Evolutionary conservation across 1,284 basidiomycete genomes (phyloP), one percentile per base, ranked within the genome.

Genomic region (Cryptococcus maquisensis): DNA sequence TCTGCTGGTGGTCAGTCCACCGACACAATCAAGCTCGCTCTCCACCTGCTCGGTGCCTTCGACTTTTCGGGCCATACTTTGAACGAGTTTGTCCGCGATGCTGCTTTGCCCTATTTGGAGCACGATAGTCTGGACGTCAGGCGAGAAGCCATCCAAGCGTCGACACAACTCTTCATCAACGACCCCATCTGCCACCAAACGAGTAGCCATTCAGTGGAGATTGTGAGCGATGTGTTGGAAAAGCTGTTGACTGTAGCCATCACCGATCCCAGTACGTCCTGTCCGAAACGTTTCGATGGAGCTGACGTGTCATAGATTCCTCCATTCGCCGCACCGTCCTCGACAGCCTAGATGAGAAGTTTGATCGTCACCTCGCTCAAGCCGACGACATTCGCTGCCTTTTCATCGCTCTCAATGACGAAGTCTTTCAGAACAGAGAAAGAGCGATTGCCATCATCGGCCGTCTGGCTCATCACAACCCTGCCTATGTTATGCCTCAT

Each of bases 401-500:
- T 16, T 98, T 98, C 77, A 93, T 98, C 61, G 97, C 95, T 0
- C 82, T 98, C 54, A 98, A 98, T 70, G 96, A 99, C 67, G 96
- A 98, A 70, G 87, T 89, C 7, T 98, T 96, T 75, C 86, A 87
- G 49, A 98, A 97, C 68, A 85, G 96, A 18, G 85, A 93, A 46
- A 86, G 88, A 12, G 95, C 95, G 3, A 92, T 98, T 46, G 80
- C 80, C 24, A 83, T 98, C 61, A 97, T 99, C 62, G 96, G 96
- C 3, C 86, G 96, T 26, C 82, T 99, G 24, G 91, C 95, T 2
- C 85, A 87, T 67, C 90, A 97, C 77, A 99, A 98, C 68, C 96
- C 96, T 0, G 96, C 96, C 37, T 97, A 98, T 77, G 94, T 98
- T 35, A 98, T 99, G 89, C 95, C 96, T 3, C 95, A 92, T 6